Base-by-base conservation (phyloP, 2,329 filamentous ascomycete genomes). In the Verticillium zaregamsianum region DNA sequence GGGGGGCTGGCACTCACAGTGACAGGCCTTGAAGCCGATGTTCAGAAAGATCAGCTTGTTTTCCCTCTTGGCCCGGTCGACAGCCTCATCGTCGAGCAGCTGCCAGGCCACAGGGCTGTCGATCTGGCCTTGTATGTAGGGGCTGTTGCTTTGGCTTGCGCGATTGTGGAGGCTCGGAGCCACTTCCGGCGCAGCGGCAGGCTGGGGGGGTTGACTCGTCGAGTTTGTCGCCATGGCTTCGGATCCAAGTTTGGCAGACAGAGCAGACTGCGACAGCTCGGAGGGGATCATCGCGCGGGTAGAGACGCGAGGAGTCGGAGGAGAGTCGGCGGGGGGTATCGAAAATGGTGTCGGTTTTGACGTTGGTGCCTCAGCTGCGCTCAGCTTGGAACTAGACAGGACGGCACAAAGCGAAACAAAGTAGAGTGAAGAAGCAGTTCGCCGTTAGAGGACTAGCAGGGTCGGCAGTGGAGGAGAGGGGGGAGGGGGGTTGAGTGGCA, bases 21-120 rank as follows among this genome's bases (percentile, higher is more conserved):
- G 94, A 74, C 95, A 98, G 52, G 95, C 93, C 23, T 90, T 90
- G 79, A 97, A 99, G 57, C 95, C 95, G 70, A 98, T 93, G 73
- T 94, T 96, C 64, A 98, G 81, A 72, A 97, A 98, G 63, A 99
- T 88, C 62, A 97, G 82, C 70, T 93, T 91, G 75, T 98, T 96
- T 68, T 93, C 87, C 68, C 82, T 86, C 74, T 86, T 90, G 17
- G 95, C 94, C 57, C 93, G 82, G 65, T 85, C 84, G 60, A 97
- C 81, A 17, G 92, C 87, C 70, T 93, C 88, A 25, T 89, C 82
- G 67, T 90, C 90, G 82, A 96, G 91, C 63, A 92, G 81, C 80
- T 99, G 95, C 95, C 95, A 99, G 69, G 89, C 88, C 40, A 98
- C 93, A 2, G 89, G 87, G 73, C 96, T 96, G 68, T 90, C 81